Evolutionary conservation across 371 early-diverging fungal species (phyloP), one percentile per base, ranked within the genome.

Genomic region (Funneliformis caledonium): DNA sequence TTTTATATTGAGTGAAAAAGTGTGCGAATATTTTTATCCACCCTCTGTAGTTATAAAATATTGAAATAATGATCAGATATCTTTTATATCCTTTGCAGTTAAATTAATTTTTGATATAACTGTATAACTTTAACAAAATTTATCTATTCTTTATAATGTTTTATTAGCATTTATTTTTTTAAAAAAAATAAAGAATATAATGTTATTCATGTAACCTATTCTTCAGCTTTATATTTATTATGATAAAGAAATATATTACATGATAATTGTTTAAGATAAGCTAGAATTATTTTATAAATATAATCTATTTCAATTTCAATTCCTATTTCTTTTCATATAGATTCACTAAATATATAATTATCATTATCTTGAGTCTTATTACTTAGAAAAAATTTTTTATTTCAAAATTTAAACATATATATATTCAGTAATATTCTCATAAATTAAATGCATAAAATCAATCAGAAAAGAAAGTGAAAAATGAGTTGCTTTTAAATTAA

Each of bases 401-500:
- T n/a, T 47, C n/a, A 72, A 45, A 47, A 31, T 72, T 48, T 72
- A 9, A 43, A 72, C 72, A 72, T 43, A 16, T n/a, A 31, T 72
- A 47, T 47, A 72, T 42, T n/a, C n/a, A n/a, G n/a, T n/a, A n/a
- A n/a, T n/a, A n/a, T n/a, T n/a, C n/a, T n/a, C n/a, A n/a, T n/a
- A 72, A 31, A 65, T 14, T 10, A 65, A 37, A 65, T 65, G 50
- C 31, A 72, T 72, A 11, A 72, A 47, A n/a, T 72, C 72, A n/a
- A 72, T 5, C 8, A 6, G 31, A 72, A 48, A 72, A n/a, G 12
- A 72, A n/a, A 0, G 14, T 22, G 72, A 47, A 72, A 72, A 72
- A 26, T 22, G 45, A 26, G 26, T 22, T 43, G 72, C 16, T 42
- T 72, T 47, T 48, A 72, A 33, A n/a, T 72, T 9, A 33, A 72